These are phyloP conservation scores for Globisporangium spiculum DNA, from an alignment of 352 stramenopile species.

Conservation along the genomic window DNA sequence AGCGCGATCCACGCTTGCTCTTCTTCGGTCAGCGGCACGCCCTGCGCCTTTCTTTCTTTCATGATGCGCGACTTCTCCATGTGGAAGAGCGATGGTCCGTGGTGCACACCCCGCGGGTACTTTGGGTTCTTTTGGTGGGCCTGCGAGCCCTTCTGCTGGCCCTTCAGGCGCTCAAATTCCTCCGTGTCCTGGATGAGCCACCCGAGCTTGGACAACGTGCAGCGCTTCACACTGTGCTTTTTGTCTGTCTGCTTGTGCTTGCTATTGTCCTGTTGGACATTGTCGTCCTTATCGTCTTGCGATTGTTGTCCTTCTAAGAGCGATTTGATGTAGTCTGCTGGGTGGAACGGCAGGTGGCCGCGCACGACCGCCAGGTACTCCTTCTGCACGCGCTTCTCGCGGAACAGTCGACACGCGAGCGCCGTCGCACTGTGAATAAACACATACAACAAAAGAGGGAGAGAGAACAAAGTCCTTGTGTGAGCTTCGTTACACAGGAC, in stretches of 20 bases:
- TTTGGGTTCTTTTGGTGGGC: conserved; percentile 43
- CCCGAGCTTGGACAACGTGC: conserved; percentile 62
- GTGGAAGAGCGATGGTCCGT: conserved; percentile 61
- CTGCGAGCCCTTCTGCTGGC: conserved; percentile 48
- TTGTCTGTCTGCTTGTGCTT: neutral
- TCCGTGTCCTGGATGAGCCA: conserved; percentile 73
- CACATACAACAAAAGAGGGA: conserved; percentile 2
- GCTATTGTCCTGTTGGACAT: neutral
- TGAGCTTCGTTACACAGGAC: neutral
- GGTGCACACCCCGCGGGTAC: conserved; percentile 55
- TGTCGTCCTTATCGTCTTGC: neutral
- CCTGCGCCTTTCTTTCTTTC: conserved; percentile 21
- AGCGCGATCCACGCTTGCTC: conserved; percentile 19
- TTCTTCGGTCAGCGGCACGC: conserved; percentile 11
- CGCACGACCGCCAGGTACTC: conserved; percentile 82
- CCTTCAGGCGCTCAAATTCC: conserved; percentile 51
- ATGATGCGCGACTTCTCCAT: conserved; percentile 57
- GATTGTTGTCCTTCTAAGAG: conserved; percentile 5
- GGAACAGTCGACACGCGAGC: conserved; percentile 66
- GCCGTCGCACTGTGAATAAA: conserved; percentile 48
- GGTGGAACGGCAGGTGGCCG: conserved; percentile 64
- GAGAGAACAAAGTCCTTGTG: neutral
- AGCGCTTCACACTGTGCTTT: conserved; percentile 24
- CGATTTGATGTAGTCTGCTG: conserved; percentile 22
- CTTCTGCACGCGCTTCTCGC: conserved; percentile 78